These are phyloP conservation scores for Neckera pumila DNA, from an alignment of 225 moss, liverwort and hornwort genomes.

Conservation along the genomic window DNA sequence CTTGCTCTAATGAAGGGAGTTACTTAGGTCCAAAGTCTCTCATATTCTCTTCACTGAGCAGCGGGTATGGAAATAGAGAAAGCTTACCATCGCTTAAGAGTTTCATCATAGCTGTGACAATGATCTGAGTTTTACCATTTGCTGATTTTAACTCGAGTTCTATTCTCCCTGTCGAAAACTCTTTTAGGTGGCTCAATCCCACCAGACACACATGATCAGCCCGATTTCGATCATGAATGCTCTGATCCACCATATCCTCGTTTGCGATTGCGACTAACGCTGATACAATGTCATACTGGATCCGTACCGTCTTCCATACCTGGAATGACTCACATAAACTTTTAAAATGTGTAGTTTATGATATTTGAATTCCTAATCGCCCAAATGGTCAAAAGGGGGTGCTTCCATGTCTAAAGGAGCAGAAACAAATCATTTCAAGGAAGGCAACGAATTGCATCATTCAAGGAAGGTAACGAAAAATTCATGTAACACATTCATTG, in stretches of 20 bases:
- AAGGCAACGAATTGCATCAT: background rate
- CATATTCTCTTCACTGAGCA: background rate
- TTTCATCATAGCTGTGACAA: conserved; percentile 1
- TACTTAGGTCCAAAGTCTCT: background rate
- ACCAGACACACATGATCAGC: conserved; percentile 19
- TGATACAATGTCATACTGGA: conserved; percentile 7
- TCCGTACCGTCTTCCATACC: conserved; percentile 15
- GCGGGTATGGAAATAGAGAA: background rate
- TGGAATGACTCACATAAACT: background rate
- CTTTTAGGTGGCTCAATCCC: conserved; percentile 10
- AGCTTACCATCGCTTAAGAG: conserved; percentile 15
- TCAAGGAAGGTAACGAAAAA: background rate
- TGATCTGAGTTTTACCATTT: background rate
- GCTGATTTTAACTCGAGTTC: background rate
- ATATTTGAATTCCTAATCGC: background rate
- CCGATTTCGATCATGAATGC: background rate
- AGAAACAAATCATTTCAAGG: background rate
- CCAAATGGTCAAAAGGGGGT: background rate
- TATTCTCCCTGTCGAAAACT: background rate
- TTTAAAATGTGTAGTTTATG: background rate
- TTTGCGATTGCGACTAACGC: conserved; percentile 15
- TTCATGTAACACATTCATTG: background rate
- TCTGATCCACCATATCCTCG: background rate
- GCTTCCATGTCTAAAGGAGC: background rate
- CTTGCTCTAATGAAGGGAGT: background rate